A percentile compares a stretch with the other conserved stretches of the same genome.
These are phyloP conservation scores for Zopfia rhizophila DNA, from an alignment of 2,329 filamentous ascomycete genomes.

Conservation along the genomic window DNA sequence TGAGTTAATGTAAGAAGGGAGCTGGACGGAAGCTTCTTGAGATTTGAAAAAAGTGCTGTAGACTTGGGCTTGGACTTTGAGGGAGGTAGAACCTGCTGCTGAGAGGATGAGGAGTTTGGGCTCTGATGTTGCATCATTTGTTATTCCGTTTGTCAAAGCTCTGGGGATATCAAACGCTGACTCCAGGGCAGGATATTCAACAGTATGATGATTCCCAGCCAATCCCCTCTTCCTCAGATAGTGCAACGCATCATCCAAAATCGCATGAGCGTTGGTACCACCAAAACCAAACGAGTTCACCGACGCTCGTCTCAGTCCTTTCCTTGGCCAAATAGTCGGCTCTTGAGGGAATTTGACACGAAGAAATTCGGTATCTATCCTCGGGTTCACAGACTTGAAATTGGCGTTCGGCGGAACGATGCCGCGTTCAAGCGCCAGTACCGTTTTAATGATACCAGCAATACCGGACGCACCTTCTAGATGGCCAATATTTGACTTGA, in stretches of 20 bases:
- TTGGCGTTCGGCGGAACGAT: constrained; percentile 32
- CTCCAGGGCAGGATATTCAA: too few species aligned
- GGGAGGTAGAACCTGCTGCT: too few species aligned
- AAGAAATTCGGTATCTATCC: constrained; percentile 2
- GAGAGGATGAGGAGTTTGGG: too few species aligned
- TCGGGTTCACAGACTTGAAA: constrained; percentile 8
- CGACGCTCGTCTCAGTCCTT: constrained; percentile 25
- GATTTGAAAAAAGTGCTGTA: too few species aligned
- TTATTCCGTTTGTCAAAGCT: too few species aligned
- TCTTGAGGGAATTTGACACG: constrained; percentile 8
- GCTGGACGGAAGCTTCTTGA: neutral
- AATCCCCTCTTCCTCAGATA: constrained; percentile 8
- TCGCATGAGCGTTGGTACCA: constrained; percentile 29
- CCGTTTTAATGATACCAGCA: constrained; percentile 47
- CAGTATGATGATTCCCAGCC: constrained; percentile 4
- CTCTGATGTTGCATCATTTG: too few species aligned
- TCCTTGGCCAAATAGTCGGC: constrained; percentile 37
- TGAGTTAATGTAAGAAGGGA: neutral
- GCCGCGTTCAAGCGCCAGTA: constrained; percentile 50
- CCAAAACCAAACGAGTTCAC: constrained; percentile 42
- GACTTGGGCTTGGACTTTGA: too few species aligned
- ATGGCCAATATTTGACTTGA: constrained; percentile 53
- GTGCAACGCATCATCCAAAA: constrained; percentile 25
- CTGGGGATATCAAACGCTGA: too few species aligned
- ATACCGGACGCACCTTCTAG: constrained; percentile 49